These are phyloP conservation scores for Fraxinus floribunda DNA, from an alignment of 305 asterid genomes.

Conservation along the genomic window DNA sequence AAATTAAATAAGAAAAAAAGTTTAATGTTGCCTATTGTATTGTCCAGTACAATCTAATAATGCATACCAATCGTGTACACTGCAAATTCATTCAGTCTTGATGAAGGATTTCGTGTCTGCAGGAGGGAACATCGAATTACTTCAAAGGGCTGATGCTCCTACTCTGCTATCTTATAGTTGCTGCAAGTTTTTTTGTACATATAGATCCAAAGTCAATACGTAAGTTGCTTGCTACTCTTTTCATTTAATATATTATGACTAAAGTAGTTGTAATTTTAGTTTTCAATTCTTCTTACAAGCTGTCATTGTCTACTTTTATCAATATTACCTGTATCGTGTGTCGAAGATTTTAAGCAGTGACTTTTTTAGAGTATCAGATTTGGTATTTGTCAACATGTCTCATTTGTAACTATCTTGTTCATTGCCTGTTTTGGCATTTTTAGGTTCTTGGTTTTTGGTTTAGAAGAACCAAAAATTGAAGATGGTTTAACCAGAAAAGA, in stretches of 20 bases:
- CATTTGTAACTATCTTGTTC: background rate
- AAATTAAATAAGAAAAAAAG: background rate
- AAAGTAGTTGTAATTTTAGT: background rate
- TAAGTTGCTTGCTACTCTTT: slow-evolving; percentile 33
- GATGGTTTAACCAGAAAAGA: background rate
- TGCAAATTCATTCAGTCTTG: background rate
- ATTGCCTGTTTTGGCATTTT: background rate
- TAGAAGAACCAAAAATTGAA: background rate
- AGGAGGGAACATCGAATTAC: slow-evolving; percentile 90
- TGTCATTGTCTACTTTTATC: background rate
- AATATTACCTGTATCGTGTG: background rate
- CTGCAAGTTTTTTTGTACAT: slow-evolving; percentile 88
- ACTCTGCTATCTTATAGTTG: slow-evolving; percentile 76
- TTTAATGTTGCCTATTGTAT: background rate
- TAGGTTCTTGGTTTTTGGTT: background rate
- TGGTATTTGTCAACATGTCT: background rate
- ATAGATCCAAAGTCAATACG: slow-evolving; percentile 61
- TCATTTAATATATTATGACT: background rate
- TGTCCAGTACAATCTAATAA: background rate
- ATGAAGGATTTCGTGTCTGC: slow-evolving; percentile 24
- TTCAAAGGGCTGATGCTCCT: slow-evolving; percentile 88
- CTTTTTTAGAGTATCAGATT: background rate
- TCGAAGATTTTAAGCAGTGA: background rate
- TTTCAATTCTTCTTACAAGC: background rate
- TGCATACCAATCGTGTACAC: background rate